A percentile compares a stretch with the other conserved stretches of the same genome.
phyloP scores from a whole-genome alignment of 768 basidiomycete species.

The Tricholoma sp. region DNA sequence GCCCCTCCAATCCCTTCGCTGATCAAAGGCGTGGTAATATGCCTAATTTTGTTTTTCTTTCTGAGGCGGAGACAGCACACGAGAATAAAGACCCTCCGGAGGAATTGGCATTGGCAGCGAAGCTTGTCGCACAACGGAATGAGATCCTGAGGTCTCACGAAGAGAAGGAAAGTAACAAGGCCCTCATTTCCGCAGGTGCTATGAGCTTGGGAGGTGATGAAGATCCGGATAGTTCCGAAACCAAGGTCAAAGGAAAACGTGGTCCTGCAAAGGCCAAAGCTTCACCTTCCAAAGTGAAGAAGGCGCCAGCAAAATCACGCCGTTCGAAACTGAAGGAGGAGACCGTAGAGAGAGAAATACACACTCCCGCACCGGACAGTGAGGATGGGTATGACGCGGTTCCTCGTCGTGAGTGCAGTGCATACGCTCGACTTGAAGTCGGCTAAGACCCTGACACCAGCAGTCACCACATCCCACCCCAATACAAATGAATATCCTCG shows the following conservation, averaged over 20 bases:
- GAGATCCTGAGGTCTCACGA: constrained; percentile 31
- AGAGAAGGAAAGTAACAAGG: constrained; percentile 22
- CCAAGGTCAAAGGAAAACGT: constrained; percentile 24
- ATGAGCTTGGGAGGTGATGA: constrained; percentile 17
- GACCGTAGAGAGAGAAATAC: constrained; percentile 13
- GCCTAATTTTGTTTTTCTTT: constrained; percentile 34
- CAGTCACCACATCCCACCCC: not conserved
- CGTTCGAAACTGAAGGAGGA: constrained; percentile 17
- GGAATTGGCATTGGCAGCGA: constrained; percentile 32
- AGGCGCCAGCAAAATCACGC: constrained; percentile 16
- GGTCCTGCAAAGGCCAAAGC: constrained; percentile 13
- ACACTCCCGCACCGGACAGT: constrained; percentile 6
- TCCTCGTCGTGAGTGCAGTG: constrained; percentile 5
- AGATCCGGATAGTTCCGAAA: constrained; percentile 19
- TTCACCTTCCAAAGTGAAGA: constrained; percentile 22
- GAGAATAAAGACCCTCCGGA: constrained; percentile 47
- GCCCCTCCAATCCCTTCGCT: constrained; percentile 53
- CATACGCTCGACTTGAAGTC: not conserved
- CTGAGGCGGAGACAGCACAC: constrained; percentile 29
- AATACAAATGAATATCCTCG: constrained; percentile 11
- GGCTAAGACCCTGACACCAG: not conserved
- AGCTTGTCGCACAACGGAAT: constrained; percentile 34
- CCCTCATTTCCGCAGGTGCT: constrained; percentile 7
- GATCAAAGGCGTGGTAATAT: constrained; percentile 35
- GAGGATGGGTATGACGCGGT: constrained; percentile 10